These are phyloP conservation scores for Cytidiella melzeri DNA, from an alignment of 768 basidiomycete genomes.

Conservation along the genomic window DNA sequence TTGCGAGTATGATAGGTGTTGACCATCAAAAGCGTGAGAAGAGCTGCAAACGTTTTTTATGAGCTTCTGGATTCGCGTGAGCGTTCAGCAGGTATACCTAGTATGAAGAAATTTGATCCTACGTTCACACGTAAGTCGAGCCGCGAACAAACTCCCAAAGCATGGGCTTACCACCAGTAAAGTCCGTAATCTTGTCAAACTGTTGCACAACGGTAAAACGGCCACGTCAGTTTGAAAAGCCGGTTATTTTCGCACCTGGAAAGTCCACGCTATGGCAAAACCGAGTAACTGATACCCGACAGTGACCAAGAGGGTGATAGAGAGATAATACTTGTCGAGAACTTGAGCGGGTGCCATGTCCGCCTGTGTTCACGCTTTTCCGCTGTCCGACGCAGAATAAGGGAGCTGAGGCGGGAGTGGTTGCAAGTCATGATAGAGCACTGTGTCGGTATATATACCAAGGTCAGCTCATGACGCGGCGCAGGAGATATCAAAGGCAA, in stretches of 20 bases:
- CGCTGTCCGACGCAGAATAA: too few relatives aligned
- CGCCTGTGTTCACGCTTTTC: too few relatives aligned
- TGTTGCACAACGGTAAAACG: slow-evolving; percentile 16
- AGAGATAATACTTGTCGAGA: slow-evolving; percentile 45
- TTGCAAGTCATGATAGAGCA: too few relatives aligned
- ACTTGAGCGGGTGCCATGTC: slow-evolving; percentile 34
- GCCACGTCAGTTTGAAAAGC: not conserved
- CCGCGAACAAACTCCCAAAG: not conserved
- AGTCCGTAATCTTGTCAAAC: slow-evolving; percentile 73
- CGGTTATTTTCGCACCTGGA: slow-evolving; percentile 30
- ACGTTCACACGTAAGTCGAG: slow-evolving; percentile 6
- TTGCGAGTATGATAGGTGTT: slow-evolving; percentile 56
- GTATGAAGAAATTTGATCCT: slow-evolving; percentile 64
- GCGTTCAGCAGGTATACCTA: slow-evolving; percentile 42
- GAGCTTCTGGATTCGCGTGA: too few relatives aligned
- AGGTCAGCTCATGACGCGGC: too few relatives aligned
- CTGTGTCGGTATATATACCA: too few relatives aligned
- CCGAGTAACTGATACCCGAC: slow-evolving; percentile 54
- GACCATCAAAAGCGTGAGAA: slow-evolving; percentile 57
- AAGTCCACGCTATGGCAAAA: slow-evolving; percentile 61
- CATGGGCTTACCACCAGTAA: slow-evolving; percentile 50
- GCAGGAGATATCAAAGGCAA: too few relatives aligned
- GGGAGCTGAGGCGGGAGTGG: too few relatives aligned
- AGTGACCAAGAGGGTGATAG: slow-evolving; percentile 45
- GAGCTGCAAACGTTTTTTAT: slow-evolving; percentile 29